Percentiles rank a stretch among this genome's conserved stretches.
phyloP scores from a whole-genome alignment of 306 rosid species.

The Inga leiocalycina region DNA sequence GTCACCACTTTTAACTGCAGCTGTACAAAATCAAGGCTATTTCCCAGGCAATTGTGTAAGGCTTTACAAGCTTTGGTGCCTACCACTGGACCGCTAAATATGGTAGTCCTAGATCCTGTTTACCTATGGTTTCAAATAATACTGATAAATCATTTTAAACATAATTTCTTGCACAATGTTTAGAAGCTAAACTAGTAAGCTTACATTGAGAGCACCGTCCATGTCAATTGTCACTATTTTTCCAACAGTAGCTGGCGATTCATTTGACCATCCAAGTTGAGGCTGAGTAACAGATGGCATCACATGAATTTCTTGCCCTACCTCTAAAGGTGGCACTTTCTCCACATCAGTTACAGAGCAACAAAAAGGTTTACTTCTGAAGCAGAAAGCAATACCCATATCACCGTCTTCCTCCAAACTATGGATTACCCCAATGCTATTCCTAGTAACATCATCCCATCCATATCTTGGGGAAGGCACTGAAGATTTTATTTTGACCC shows the following conservation, averaged over 20 bases:
- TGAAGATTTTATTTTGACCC: slow-evolving; percentile 81
- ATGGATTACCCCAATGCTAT: slow-evolving; percentile 71
- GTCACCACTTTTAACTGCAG: neutral
- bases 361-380: slow-evolving; percentile 69
- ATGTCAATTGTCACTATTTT: slow-evolving; percentile 64
- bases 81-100: neutral
- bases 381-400: slow-evolving; percentile 77
- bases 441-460: slow-evolving; percentile 79
- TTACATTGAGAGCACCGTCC: slow-evolving; percentile 82
- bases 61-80: neutral
- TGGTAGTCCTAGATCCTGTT: neutral
- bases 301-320: slow-evolving; percentile 71
- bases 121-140: neutral
- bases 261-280: slow-evolving; percentile 77
- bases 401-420: slow-evolving; percentile 79
- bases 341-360: slow-evolving; percentile 80
- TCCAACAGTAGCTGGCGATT: slow-evolving; percentile 72
- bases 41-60: neutral
- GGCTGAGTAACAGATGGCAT: slow-evolving; percentile 67
- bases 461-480: slow-evolving; percentile 80
- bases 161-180: neutral
- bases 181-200: slow-evolving; percentile 19
- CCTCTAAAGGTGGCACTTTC: slow-evolving; percentile 66
- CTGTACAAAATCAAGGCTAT: neutral
- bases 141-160: neutral